Evolutionary conservation across 2,329 filamentous ascomycete genomes (phyloP), one percentile per base, ranked within the genome.

Genomic region (Xylariaceae sp.): DNA sequence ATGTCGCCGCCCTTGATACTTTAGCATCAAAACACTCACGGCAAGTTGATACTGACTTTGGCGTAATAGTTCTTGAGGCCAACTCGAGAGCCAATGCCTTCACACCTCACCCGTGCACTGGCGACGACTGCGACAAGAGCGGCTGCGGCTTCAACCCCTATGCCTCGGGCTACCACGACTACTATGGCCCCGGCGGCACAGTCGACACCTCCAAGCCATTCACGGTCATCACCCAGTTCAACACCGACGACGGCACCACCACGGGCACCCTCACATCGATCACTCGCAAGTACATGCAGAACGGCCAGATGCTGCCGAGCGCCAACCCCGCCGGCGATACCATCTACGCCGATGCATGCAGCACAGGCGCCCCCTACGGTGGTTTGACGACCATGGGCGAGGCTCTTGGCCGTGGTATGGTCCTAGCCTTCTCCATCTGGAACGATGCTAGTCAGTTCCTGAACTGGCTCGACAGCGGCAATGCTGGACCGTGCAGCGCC

Each of bases 61-160:
- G 8, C 15, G 13, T 30, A 23, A 5, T 34, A 64, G 62, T 86
- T 69, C 85, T 83, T 82, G 84, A 87, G 71, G 82, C 83, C 59
- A 87, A 87, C 75, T 77, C 76, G 55, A 76, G 82, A 62, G 80
- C 83, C 6, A 78, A 77, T 15, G 81, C 83, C 35, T 78, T 80
- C 64, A 86, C 84, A 1, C 82, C 84, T 15, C 84, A 87, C 71
- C 76, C 80, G 15, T 87, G 84, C 75, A 76, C 11, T n/a, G 49
- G 73, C 62, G 70, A 72, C 8, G 78, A 73, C 4, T 77, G 75
- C 59, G 74, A 76, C 51, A 71, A 72, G 57, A 65, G 62, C 17
- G 74, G 75, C n/a, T 77, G 75, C 62, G 68, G 68, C 9, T 71
- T 71, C 61, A 76, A 76, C 65, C 69, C 72, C 1, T 75, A 75